Conservation (phyloP, 192 early-diverging fungal genomes). For the Chytriomyces sp. region DNA sequence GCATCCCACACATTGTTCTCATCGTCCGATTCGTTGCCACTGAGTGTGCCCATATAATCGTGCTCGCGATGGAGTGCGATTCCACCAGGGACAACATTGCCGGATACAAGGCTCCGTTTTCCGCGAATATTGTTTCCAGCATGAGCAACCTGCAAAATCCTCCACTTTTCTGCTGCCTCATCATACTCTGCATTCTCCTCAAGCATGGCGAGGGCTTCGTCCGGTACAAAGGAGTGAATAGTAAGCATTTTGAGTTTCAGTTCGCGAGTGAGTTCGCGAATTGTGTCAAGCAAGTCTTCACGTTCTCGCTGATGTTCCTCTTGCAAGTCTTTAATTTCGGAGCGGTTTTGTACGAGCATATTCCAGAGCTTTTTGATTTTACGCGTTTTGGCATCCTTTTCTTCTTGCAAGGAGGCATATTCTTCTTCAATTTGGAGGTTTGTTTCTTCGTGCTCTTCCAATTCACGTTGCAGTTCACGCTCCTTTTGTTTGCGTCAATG, state of each 20-base stretch:
- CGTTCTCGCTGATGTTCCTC: conserved; percentile 64
- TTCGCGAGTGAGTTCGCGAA: conserved; percentile 59
- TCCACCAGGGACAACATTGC: conserved; percentile 23
- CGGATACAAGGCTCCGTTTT: conserved; percentile 51
- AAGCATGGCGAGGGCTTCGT: conserved; percentile 49
- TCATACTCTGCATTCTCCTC: conserved; percentile 61
- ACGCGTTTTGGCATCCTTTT: conserved; percentile 58
- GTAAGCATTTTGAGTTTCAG: conserved; percentile 56
- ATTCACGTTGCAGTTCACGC: conserved; percentile 52
- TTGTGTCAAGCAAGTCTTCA: conserved; percentile 62
- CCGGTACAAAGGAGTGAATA: conserved; percentile 57
- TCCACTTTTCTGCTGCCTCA: conserved; percentile 61
- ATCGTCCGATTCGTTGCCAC: conserved; percentile 29
- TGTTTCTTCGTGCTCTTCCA: conserved; percentile 58
- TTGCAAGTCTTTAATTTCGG: conserved; percentile 61
- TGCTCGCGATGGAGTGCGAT: conserved; percentile 40
- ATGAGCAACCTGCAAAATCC: conserved; percentile 55
- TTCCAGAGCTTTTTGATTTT: conserved; percentile 64
- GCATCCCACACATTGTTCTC: conserved; percentile 55
- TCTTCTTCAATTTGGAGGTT: conserved; percentile 67
- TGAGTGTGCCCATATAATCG: conserved; percentile 12
- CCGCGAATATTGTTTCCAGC: conserved; percentile 66
- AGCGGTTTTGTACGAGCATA: conserved; percentile 48
- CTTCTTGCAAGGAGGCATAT: conserved; percentile 62
- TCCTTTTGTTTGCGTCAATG: conserved; percentile 26